Evolutionary conservation across 495 filamentous ascomycete species (phyloP), one percentile per base, ranked within the genome.

Genomic region (Penicillium cosmopolitanum): DNA sequence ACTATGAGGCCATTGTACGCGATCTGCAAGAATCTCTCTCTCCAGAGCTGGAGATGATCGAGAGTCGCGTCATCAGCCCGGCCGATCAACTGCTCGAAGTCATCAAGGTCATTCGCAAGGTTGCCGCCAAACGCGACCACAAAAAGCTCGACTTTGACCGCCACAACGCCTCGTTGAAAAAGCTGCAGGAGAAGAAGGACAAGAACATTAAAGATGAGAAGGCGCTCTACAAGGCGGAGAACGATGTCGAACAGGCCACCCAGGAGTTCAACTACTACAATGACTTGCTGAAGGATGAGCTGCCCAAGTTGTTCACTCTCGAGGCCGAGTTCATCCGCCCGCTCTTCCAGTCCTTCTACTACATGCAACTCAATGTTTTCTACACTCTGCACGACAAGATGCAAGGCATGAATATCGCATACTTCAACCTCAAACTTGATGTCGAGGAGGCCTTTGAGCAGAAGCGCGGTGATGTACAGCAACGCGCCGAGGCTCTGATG

Each of bases 341-440:
- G 13, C 83, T 99, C 8, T 99, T 99, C 82, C 96, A 97, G 66
- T 96, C 92, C 34, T 99, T 98, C 80, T 99, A 99, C 77, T 99
- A 99, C 80, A 98, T 99, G 96, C 95, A 99, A 73, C 85, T 99
- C 55, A 99, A 99, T 73, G 93, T 99, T 60, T 99, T 98, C 76
- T 99, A 99, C 75, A 98, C 96, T 1, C 81, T 99, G 35, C 95
- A 99, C 73, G 95, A 99, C 75, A 89, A 85, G 73, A 98, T 98
- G 96, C 95, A 97, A 74, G 87, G 81, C 56, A 91, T 96, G 68
- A 91, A 97, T 71, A 98, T 99, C 66, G 91, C 89, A 57, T 99
- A 99, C 77, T 99, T 99, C 72, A 89, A 99, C 70, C 84, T 99
- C 35, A 88, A 89, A 10, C 80, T 89, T 31, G 93, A 95, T 70